A percentile compares a stretch with the other conserved stretches of the same genome.
These are phyloP conservation scores for Hericium coralloides DNA, from an alignment of 768 basidiomycete species.

Conservation along the genomic window DNA sequence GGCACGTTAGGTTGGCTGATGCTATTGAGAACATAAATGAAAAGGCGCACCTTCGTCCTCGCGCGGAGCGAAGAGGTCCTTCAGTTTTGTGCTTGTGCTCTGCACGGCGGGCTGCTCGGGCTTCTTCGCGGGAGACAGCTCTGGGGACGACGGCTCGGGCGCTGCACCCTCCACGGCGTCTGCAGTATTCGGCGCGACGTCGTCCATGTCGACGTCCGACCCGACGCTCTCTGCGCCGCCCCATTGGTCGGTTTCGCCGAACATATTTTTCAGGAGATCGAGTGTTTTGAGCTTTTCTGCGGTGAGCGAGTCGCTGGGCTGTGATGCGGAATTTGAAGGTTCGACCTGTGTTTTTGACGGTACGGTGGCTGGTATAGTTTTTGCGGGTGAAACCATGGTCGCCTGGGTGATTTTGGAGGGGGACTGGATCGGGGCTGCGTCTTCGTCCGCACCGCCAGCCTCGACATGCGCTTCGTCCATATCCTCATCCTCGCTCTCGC, in stretches of 20 bases:
- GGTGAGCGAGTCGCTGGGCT: conserved; percentile 24
- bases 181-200: conserved; percentile 4
- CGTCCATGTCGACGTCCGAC: conserved; percentile 20
- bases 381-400: conserved; percentile 27
- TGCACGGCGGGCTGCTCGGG: conserved; percentile 4
- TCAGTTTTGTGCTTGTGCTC: conserved; percentile 33
- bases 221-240: conserved; percentile 17
- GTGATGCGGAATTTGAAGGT: too few relatives aligned
- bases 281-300: conserved; percentile 49
- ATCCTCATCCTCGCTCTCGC: not conserved
- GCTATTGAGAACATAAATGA: not conserved
- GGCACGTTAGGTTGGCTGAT: not conserved
- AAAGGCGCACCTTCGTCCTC: conserved; percentile 50
- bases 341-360: too few relatives aligned
- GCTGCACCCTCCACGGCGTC: not conserved
- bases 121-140: not conserved
- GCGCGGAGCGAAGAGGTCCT: conserved; percentile 65
- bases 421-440: not conserved
- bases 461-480: not conserved
- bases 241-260: conserved; percentile 42
- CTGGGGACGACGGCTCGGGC: not conserved
- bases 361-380: conserved; percentile 28
- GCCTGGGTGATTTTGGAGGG: not conserved
- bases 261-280: conserved; percentile 42
- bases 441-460: not conserved